phyloP scores from a whole-genome alignment of 129 eudicot genomes.

The Erigeron canadensis region DNA sequence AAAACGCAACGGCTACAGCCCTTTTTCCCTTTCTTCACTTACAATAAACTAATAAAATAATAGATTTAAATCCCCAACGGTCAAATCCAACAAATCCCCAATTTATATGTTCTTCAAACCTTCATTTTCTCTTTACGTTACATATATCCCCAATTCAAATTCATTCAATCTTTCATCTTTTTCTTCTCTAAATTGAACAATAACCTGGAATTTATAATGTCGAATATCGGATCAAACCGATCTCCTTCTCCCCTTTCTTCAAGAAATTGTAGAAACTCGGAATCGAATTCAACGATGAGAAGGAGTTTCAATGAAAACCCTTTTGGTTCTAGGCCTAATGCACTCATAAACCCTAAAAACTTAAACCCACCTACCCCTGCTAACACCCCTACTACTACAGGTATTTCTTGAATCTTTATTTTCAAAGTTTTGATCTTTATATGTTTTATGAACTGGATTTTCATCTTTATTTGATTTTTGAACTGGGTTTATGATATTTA shows the following conservation, averaged over 20 bases:
- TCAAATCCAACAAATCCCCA: slow-evolving; percentile 19
- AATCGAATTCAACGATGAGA: slow-evolving; percentile 39
- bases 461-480: background rate
- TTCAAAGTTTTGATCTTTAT: background rate
- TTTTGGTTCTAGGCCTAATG: slow-evolving; percentile 44
- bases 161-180: slow-evolving; percentile 32
- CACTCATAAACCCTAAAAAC: slow-evolving; percentile 42
- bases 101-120: slow-evolving; percentile 18
- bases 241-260: slow-evolving; percentile 75
- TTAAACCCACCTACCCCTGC: slow-evolving; percentile 60
- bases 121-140: slow-evolving; percentile 26
- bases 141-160: slow-evolving; percentile 18
- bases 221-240: slow-evolving; percentile 43
- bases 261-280: slow-evolving; percentile 47
- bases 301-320: slow-evolving; percentile 67
- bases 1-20: slow-evolving; percentile 34
- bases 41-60: background rate
- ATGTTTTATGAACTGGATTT: background rate
- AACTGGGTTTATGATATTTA: background rate
- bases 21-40: background rate
- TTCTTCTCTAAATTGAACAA: background rate
- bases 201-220: background rate
- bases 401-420: slow-evolving; percentile 26
- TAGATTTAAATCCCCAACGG: slow-evolving; percentile 26
- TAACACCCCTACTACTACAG: slow-evolving; percentile 63